Evolutionary conservation across 495 filamentous ascomycete species (phyloP), one percentile per base, ranked within the genome.

Genomic region (Lepraria neglecta): DNA sequence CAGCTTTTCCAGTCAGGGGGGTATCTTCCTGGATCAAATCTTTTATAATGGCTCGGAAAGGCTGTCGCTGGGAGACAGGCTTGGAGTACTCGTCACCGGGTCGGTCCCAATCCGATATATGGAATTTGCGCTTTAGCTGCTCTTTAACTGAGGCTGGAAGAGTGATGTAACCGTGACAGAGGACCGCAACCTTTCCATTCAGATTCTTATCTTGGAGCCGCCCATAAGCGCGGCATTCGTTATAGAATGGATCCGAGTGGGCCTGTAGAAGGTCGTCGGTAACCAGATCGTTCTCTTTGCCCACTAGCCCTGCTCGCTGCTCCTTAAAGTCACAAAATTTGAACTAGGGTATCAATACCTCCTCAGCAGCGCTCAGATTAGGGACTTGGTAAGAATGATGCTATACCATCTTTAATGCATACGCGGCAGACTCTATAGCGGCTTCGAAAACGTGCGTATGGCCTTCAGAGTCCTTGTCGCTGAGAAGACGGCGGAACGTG

Each of bases 161-260:
- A 10, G 53, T 45, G 19, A 58, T 21, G n/a, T 61, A 65, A 3
- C 63, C 63, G n/a, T 61, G 35, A 28, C 63, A 65, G 44, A 15
- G 43, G 0, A 61, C 58, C 27, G 63, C 63, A 17, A 61, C n/a
- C n/a, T n/a, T n/a, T n/a, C n/a, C n/a, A n/a, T n/a, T n/a, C n/a
- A n/a, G n/a, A n/a, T n/a, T n/a, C 58, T 33, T 30, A 1, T 65
- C 58, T 7, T 35, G 15, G 4, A 65, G 33, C 14, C 42, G 43
- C 44, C 63, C 63, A 15, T 65, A 65, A 19, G 63, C 63, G 21
- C 63, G 63, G 51, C 58, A 65, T 43, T 65, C 63, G 38, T 43
- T 52, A 38, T 65, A 65, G 38, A 65, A 65, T 1, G 63, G 51
- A 19, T 65, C 63, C 15, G 40, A 30, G 33, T 61, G 53, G 24